These are phyloP conservation scores for Veloporphyrellus conicus DNA, from an alignment of 1,284 basidiomycete genomes.

Conservation along the genomic window DNA sequence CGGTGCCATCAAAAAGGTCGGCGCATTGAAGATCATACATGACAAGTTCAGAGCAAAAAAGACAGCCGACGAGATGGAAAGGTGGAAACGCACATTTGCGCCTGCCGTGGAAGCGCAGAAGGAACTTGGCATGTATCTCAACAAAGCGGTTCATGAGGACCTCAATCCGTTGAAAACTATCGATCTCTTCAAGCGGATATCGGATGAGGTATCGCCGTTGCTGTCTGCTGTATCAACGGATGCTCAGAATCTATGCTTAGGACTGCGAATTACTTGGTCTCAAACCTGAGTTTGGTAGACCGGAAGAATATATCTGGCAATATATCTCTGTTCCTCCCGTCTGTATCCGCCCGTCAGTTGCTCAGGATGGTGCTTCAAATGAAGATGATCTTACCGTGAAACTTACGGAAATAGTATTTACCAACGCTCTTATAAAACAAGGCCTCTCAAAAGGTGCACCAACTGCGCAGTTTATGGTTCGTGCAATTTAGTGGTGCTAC, in stretches of 20 bases:
- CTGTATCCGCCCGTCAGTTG: constrained; percentile 95
- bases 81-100: constrained; percentile 82
- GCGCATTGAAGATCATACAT: constrained; percentile 93
- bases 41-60: constrained; percentile 98
- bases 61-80: constrained; percentile 83
- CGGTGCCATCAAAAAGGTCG: constrained; percentile 95
- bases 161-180: constrained; percentile 92
- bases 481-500: constrained; percentile 12
- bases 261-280: constrained; percentile 95
- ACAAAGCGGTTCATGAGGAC: constrained; percentile 89
- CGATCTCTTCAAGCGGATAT: constrained; percentile 90
- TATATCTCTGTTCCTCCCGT: constrained; percentile 98
- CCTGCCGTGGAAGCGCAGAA: constrained; percentile 84
- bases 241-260: constrained; percentile 35
- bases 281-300: constrained; percentile 84
- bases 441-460: constrained; percentile 85
- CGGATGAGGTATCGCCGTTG: constrained; percentile 69
- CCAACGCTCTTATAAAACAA: constrained; percentile 89
- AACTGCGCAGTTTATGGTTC: constrained; percentile 85
- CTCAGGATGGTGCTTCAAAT: constrained; percentile 95
- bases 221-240: background rate
- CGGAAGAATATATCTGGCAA: constrained; percentile 99
- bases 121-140: constrained; percentile 81
- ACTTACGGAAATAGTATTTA: constrained; percentile 95
- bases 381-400: constrained; percentile 99